phyloP scores from a whole-genome alignment of 2,329 filamentous ascomycete species.

The Fusarium mundagurra region DNA sequence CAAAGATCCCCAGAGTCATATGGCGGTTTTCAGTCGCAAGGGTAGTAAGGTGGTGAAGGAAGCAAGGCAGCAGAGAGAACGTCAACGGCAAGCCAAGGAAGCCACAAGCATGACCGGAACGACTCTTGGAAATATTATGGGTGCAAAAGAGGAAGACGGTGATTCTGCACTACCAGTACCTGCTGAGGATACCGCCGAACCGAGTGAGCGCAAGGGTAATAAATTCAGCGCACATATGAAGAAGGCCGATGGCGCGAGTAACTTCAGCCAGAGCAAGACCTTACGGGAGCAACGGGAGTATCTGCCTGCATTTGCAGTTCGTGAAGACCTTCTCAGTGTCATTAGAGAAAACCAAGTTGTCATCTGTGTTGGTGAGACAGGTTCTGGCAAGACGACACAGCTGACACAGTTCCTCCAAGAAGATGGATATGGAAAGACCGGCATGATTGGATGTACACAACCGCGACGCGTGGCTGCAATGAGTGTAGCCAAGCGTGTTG shows the following conservation, averaged over 20 bases:
- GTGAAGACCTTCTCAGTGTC: slow-evolving; percentile 90
- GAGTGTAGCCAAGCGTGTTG: slow-evolving; percentile 98
- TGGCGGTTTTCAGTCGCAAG: slow-evolving; percentile 97
- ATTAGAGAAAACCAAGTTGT: slow-evolving; percentile 97
- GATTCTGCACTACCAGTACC: slow-evolving; percentile 86
- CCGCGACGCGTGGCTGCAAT: slow-evolving; percentile 96
- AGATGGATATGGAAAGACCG: slow-evolving; percentile 87
- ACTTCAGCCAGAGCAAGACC: slow-evolving; percentile 92
- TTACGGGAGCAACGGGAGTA: slow-evolving; percentile 92
- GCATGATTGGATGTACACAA: slow-evolving; percentile 96
- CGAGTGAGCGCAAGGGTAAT: slow-evolving; percentile 59
- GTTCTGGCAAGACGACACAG: slow-evolving; percentile 97
- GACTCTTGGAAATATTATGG: slow-evolving; percentile 92
- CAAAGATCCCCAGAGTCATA: slow-evolving; percentile 93
- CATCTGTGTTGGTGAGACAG: slow-evolving; percentile 96
- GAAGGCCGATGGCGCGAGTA: slow-evolving; percentile 84
- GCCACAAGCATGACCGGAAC: slow-evolving; percentile 94
- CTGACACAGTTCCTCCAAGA: slow-evolving; percentile 96
- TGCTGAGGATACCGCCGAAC: slow-evolving; percentile 73
- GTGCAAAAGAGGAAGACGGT: slow-evolving; percentile 90
- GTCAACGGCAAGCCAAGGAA: slow-evolving; percentile 93
- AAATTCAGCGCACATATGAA: slow-evolving; percentile 95
- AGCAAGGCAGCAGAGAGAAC: slow-evolving; percentile 88
- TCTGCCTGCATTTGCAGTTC: slow-evolving; percentile 93
- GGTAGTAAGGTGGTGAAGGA: slow-evolving; percentile 94